Percentiles rank a stretch among this genome's conserved stretches.
Evolutionary conservation across 768 basidiomycete genomes (phyloP).

Genomic region (Polyporus arcularius): DNA sequence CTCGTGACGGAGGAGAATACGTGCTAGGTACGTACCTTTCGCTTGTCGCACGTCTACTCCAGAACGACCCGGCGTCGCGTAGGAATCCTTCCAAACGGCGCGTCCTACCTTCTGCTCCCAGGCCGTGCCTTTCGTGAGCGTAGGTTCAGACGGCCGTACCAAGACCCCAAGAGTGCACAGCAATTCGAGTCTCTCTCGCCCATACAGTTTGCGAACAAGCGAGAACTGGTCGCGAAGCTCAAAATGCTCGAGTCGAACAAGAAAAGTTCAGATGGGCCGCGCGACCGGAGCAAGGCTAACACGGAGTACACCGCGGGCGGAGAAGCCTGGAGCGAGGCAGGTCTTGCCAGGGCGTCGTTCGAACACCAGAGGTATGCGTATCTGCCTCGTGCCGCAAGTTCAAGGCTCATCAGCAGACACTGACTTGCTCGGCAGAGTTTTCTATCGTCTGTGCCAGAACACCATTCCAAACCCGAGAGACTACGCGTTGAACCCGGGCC

Average conservation of each 20-base stretch:
- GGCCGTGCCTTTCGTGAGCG: not conserved
- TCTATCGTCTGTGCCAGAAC: slow-evolving; percentile 18
- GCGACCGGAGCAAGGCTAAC: slow-evolving; percentile 29
- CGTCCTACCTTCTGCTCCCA: slow-evolving; percentile 27
- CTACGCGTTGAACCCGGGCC: slow-evolving; percentile 31
- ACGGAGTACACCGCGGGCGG: slow-evolving; percentile 18
- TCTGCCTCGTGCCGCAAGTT: not conserved
- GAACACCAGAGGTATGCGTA: slow-evolving; percentile 28
- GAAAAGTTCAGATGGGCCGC: slow-evolving; percentile 12
- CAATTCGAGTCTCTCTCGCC: slow-evolving; percentile 27
- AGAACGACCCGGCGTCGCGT: not conserved
- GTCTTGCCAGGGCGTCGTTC: slow-evolving; percentile 20
- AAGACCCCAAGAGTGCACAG: not conserved
- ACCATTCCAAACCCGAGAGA: slow-evolving; percentile 25
- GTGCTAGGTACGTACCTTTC: slow-evolving; percentile 15
- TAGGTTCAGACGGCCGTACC: slow-evolving; percentile 4
- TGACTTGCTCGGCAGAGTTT: slow-evolving; percentile 6
- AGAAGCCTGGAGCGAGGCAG: not conserved
- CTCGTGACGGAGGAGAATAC: slow-evolving; percentile 9
- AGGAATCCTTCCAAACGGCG: slow-evolving; percentile 29
- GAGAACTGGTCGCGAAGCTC: slow-evolving; percentile 21
- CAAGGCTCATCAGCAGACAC: not conserved
- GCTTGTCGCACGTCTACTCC: not conserved
- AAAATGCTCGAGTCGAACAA: slow-evolving; percentile 17
- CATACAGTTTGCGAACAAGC: slow-evolving; percentile 19